Conservation (phyloP, 768 basidiomycete genomes). For the Antrodiella citrinella region DNA sequence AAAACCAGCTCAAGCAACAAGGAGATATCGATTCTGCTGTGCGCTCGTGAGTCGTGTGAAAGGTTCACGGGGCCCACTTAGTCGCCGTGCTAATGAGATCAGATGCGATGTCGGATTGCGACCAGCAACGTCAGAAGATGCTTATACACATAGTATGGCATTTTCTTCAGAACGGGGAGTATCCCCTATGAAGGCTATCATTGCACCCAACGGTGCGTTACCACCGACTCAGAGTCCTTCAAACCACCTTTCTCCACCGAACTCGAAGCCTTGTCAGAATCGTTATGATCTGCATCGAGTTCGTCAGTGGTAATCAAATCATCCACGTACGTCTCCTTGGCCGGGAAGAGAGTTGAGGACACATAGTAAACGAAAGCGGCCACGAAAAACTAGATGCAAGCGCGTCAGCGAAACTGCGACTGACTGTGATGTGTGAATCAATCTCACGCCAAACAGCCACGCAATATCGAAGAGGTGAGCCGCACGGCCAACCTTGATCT, state of each 20-base stretch:
- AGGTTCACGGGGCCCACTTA: no score
- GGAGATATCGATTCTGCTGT: no score
- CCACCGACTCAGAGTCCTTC: no score
- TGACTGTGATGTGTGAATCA: neutral
- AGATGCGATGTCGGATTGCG: no score
- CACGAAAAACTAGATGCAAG: constrained; percentile 24
- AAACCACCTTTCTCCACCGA: neutral
- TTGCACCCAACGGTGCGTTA: no score
- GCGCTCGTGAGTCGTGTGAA: no score
- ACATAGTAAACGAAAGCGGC: constrained; percentile 26
- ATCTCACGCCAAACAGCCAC: constrained; percentile 67
- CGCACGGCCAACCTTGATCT: constrained; percentile 52
- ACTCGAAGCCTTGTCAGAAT: constrained; percentile 3
- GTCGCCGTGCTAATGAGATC: no score
- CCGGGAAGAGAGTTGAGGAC: constrained; percentile 30
- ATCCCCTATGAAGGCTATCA: no score
- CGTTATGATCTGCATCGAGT: neutral
- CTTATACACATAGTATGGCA: no score
- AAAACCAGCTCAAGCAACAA: no score
- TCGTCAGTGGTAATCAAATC: constrained; percentile 17
- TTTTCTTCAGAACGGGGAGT: no score
- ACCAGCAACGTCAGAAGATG: no score
- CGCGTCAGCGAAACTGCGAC: neutral
- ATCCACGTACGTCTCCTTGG: constrained; percentile 27
- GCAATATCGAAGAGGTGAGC: constrained; percentile 58